These are phyloP conservation scores for Trichopus zeylanicus DNA, from an alignment of 116 monocot species.

Conservation along the genomic window DNA sequence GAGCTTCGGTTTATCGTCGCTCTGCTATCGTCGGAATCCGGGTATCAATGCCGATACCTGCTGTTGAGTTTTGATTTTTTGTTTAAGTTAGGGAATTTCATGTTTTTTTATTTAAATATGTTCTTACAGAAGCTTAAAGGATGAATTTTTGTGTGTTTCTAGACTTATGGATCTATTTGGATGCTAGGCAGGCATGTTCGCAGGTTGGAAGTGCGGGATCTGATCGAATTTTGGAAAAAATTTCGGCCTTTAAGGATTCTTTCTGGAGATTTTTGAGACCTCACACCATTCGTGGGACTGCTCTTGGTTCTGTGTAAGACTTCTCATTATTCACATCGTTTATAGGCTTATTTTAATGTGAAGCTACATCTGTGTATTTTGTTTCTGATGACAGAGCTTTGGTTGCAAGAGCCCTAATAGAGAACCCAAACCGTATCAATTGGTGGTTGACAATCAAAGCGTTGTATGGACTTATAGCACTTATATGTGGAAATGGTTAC, in stretches of 20 bases:
- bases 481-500: constrained; percentile 96
- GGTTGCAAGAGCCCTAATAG: constrained; percentile 82
- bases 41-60: too few species aligned
- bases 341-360: background rate
- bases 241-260: constrained; percentile 47
- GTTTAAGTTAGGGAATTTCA: too few species aligned
- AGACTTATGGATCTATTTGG: too few species aligned
- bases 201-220: constrained; percentile 51
- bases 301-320: constrained; percentile 75
- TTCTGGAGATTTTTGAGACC: constrained; percentile 97
- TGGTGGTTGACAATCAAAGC: constrained; percentile 92
- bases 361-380: too few species aligned
- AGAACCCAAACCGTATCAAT: constrained; percentile 75
- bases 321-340: background rate
- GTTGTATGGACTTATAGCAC: constrained; percentile 64
- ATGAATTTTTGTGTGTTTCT: too few species aligned
- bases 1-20: too few species aligned
- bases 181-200: constrained; percentile 45
- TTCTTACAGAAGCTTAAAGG: too few species aligned
- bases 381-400: constrained; percentile 91
- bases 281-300: constrained; percentile 94
- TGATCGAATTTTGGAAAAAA: constrained; percentile 31
- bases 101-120: too few species aligned
- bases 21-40: too few species aligned
- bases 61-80: too few species aligned